These are phyloP conservation scores for Loxodes magnus DNA, from an alignment of 73 alveolate species.

Conservation along the genomic window DNA sequence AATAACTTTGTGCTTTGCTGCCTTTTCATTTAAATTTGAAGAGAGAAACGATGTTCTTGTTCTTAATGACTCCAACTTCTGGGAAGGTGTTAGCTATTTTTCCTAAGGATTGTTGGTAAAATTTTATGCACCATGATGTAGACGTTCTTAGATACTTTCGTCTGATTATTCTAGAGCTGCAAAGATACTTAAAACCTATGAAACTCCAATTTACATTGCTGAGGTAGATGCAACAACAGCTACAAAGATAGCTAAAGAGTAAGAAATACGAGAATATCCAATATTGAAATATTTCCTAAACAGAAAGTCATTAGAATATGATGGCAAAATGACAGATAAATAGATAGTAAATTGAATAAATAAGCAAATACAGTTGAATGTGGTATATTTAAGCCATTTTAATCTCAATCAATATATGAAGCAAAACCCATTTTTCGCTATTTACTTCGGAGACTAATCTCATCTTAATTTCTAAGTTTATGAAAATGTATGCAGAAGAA, in stretches of 20 bases:
- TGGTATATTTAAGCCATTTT: too few species aligned
- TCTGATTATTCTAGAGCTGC: conserved; percentile 2
- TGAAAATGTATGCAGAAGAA: too few species aligned
- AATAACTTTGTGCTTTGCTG: too few species aligned
- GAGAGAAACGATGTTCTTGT: not conserved
- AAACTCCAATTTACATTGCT: not conserved
- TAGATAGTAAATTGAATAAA: not conserved
- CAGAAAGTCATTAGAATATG: not conserved
- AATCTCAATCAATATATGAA: too few species aligned
- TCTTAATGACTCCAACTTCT: not conserved
- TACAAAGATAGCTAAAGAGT: not conserved
- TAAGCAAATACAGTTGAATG: not conserved
- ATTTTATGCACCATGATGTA: not conserved
- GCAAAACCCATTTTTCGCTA: too few species aligned
- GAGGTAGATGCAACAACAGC: not conserved
- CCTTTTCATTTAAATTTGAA: too few species aligned
- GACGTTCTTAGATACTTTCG: not conserved
- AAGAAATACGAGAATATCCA: not conserved
- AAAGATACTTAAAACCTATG: not conserved
- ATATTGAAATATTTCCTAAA: not conserved
- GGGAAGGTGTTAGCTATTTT: not conserved
- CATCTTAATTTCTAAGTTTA: too few species aligned
- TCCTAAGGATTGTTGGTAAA: not conserved
- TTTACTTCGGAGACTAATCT: too few species aligned
- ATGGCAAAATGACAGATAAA: not conserved